Percentiles rank a stretch among this genome's conserved stretches.
Evolutionary conservation across 2,329 filamentous ascomycete species (phyloP).

Genomic region (Cephalotrichum gorgonifer): DNA sequence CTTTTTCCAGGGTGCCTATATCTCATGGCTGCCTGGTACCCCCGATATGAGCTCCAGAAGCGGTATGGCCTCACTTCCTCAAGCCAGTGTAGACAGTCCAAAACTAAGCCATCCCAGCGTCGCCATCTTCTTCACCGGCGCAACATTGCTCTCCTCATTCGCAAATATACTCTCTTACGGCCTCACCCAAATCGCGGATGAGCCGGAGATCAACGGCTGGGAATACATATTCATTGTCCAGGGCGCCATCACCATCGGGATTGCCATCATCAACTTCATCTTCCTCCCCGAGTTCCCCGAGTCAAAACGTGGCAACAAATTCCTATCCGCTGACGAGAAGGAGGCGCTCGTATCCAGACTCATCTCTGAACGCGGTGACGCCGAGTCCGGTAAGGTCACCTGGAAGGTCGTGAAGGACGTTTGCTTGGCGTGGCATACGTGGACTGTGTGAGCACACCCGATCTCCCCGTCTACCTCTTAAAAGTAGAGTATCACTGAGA

Average conservation of each 20-base stretch:
- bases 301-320: not conserved
- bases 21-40: not conserved
- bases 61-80: not conserved
- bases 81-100: not conserved
- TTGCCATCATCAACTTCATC: conserved; percentile 19
- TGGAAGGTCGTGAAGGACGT: not conserved
- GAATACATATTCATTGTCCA: conserved; percentile 61
- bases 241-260: conserved; percentile 33
- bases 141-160: not conserved
- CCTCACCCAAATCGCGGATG: not conserved
- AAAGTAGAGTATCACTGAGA: not conserved
- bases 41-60: not conserved
- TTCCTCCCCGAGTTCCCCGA: conserved; percentile 27
- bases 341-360: not conserved
- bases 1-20: not conserved
- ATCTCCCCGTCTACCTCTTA: not conserved
- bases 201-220: conserved; percentile 38
- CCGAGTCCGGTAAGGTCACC: not conserved
- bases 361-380: not conserved
- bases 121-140: not conserved
- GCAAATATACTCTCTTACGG: not conserved
- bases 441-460: not conserved
- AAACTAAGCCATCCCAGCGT: not conserved
- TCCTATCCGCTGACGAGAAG: not conserved
- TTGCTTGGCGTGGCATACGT: not conserved